Evolutionary conservation across 768 basidiomycete species (phyloP), one percentile per base, ranked within the genome.

Genomic region (Russula compacta): DNA sequence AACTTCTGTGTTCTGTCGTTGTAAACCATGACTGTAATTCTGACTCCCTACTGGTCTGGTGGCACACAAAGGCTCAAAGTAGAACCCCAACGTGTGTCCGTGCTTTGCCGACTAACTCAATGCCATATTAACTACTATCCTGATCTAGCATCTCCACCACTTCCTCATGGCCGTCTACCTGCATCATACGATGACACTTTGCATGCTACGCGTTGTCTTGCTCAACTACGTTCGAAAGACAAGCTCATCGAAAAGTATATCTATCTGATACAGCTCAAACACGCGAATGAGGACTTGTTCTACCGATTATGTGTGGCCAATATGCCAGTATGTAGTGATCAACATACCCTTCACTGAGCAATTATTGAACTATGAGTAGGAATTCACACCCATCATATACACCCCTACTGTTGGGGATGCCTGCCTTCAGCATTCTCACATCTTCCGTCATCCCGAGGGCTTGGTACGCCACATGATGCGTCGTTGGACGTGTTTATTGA

Each of bases 341-440:
- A 43, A 39, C n/a, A 55, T 54, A 36, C 33, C 43, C 40, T 6
- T 19, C 50, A 5, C 19, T 19, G 36, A 38, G 36, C 53, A 64
- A 21, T 50, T 38, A 48, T 19, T 53, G 40, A 32, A 38, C 21
- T 44, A 32, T 11, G 19, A 14, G 5, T 65, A 80, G 78, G 82
- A 81, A 69, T 73, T 83, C 56, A 81, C 79, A 12, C 92, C 93
- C 14, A 79, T 94, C 46, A 91, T 95, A 58, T 95, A 95, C 71
- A 95, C 93, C 0, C 93, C 93, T 0, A 92, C 89, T 14, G 92
- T 95, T 33, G 93, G 93, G 29, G 91, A 95, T 67, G 93, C 92
- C 3, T 94, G 92, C 70, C 71, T 90, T 66, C 86, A 90, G 68
- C 93, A 83, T 75, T 88, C 86, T 21, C 83, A 86, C 62, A 91